These are phyloP conservation scores for Anethum foeniculum DNA, from an alignment of 140 eudicot genomes.

Conservation along the genomic window DNA sequence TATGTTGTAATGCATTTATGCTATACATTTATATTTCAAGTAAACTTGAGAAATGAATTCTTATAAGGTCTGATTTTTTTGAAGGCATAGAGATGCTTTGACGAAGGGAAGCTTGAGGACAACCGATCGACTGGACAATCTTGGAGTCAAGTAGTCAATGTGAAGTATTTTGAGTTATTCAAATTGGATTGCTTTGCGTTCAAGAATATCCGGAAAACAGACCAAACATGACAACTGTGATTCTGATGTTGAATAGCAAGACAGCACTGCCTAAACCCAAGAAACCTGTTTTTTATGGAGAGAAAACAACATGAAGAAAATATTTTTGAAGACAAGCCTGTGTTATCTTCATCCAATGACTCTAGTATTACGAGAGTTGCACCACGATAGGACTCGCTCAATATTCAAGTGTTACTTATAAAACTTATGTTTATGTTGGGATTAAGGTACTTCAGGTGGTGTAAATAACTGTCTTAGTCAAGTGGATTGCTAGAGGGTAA, in stretches of 20 bases:
- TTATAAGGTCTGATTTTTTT: too few species aligned
- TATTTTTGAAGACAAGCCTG: background rate
- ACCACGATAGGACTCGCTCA: background rate
- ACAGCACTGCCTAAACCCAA: constrained; percentile 3
- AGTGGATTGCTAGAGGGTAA: too few species aligned
- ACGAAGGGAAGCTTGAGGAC: background rate
- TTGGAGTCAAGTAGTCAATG: background rate
- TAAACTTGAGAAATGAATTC: too few species aligned
- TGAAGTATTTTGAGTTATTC: constrained; percentile 1
- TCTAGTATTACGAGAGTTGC: background rate
- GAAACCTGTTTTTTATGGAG: constrained; percentile 6
- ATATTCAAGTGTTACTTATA: background rate
- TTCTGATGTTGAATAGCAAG: background rate
- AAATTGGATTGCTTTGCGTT: constrained; percentile 5
- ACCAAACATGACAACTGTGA: background rate
- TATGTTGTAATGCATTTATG: too few species aligned
- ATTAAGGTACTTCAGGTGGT: too few species aligned
- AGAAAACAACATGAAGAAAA: background rate
- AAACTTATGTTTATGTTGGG: too few species aligned
- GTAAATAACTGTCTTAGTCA: too few species aligned
- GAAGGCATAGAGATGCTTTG: background rate
- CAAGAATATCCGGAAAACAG: constrained; percentile 8
- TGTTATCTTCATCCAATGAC: background rate
- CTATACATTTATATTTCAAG: too few species aligned
- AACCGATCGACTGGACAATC: background rate